A percentile compares a stretch with the other conserved stretches of the same genome.
Conservation (phyloP, 768 basidiomycete genomes). For the Suillus paluster region DNA sequence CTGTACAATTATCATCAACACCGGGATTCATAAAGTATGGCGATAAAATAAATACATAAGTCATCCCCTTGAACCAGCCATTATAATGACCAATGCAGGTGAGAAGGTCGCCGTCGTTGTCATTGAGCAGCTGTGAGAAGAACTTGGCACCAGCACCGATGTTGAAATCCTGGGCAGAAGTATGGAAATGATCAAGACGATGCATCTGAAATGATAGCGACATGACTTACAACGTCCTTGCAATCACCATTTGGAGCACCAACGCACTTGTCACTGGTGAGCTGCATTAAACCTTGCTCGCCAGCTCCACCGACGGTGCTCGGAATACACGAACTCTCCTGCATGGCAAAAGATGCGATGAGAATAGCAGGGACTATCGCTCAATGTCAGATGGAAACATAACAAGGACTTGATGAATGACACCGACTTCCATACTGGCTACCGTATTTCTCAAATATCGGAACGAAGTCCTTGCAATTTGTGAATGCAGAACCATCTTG, state of each 20-base stretch:
- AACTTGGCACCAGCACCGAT: slow-evolving; percentile 66
- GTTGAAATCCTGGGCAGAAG: slow-evolving; percentile 61
- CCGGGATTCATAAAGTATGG: not conserved
- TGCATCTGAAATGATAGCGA: not conserved
- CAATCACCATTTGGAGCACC: slow-evolving; percentile 52
- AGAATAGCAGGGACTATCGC: slow-evolving; percentile 69
- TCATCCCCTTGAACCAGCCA: slow-evolving; percentile 68
- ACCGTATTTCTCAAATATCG: slow-evolving; percentile 64
- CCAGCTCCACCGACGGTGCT: slow-evolving; percentile 71
- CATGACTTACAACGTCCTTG: slow-evolving; percentile 40
- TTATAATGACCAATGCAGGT: slow-evolving; percentile 74
- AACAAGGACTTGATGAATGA: slow-evolving; percentile 5
- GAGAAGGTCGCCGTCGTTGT: slow-evolving; percentile 57
- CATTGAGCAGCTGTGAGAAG: slow-evolving; percentile 51
- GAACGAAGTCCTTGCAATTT: slow-evolving; percentile 55
- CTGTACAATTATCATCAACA: slow-evolving; percentile 34
- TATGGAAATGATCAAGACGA: not conserved
- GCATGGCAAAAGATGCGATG: slow-evolving; percentile 87
- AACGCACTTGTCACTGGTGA: slow-evolving; percentile 77
- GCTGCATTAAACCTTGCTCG: slow-evolving; percentile 88
- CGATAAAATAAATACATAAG: slow-evolving; percentile 46
- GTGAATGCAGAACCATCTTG: slow-evolving; percentile 57
- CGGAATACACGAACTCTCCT: slow-evolving; percentile 80
- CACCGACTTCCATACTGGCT: slow-evolving; percentile 44
- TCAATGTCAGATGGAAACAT: slow-evolving; percentile 1